Evolutionary conservation across 805 yeast species (phyloP).

Genomic region (Kluyveromyces wickerhamii): DNA sequence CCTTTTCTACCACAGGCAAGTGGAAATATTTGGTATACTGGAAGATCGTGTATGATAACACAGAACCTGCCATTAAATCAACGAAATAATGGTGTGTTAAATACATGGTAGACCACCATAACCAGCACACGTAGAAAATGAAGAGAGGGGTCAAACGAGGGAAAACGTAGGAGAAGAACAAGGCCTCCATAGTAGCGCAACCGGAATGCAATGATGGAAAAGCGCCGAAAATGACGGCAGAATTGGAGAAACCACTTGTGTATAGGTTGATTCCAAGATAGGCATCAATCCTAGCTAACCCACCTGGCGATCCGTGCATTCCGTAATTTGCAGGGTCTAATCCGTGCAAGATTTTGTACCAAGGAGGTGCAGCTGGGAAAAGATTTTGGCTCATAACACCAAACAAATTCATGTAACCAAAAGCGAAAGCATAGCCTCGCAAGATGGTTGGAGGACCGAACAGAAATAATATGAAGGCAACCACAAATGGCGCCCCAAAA

Average conservation of each 20-base stretch:
- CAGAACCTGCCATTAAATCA: slow-evolving; percentile 90
- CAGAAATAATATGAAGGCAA: slow-evolving; percentile 66
- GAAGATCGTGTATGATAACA: slow-evolving; percentile 66
- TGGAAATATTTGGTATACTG: slow-evolving; percentile 56
- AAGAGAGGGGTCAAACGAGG: slow-evolving; percentile 62
- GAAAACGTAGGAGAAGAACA: slow-evolving; percentile 76
- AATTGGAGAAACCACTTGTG: slow-evolving; percentile 70
- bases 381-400: slow-evolving; percentile 79
- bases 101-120: slow-evolving; percentile 99
- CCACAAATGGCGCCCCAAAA: slow-evolving; percentile 83
- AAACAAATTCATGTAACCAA: slow-evolving; percentile 85
- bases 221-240: slow-evolving; percentile 94
- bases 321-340: slow-evolving; percentile 83
- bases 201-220: slow-evolving; percentile 85
- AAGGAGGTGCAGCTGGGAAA: slow-evolving; percentile 95
- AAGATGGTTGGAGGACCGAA: slow-evolving; percentile 89
- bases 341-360: slow-evolving; percentile 85
- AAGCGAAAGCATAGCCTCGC: slow-evolving; percentile 81
- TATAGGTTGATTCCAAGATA: slow-evolving; percentile 76
- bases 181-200: slow-evolving; percentile 87
- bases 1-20: slow-evolving; percentile 52
- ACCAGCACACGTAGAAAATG: slow-evolving; percentile 76
- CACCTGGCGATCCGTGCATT: slow-evolving; percentile 95
- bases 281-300: slow-evolving; percentile 77
- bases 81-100: slow-evolving; percentile 93